A percentile compares a stretch with the other conserved stretches of the same genome.
These are phyloP conservation scores for Penicillium psychrofluorescens DNA, from an alignment of 495 filamentous ascomycete species.

Conservation along the genomic window DNA sequence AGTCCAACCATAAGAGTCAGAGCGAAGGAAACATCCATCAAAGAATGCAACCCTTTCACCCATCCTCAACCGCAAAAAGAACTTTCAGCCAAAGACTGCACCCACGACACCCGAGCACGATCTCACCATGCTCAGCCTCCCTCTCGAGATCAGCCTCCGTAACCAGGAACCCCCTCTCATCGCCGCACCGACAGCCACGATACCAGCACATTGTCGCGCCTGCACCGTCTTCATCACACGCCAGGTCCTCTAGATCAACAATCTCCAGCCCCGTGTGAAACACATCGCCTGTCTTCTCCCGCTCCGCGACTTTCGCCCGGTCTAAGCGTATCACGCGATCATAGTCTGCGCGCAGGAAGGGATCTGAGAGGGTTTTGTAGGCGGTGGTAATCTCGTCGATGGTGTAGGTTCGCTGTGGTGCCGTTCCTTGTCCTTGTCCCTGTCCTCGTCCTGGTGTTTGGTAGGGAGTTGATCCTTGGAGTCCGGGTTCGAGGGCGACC, in stretches of 20 bases:
- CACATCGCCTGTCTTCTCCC: constrained; percentile 20
- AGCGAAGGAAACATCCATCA: not conserved
- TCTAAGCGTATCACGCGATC: constrained; percentile 47
- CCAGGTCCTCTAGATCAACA: constrained; percentile 77
- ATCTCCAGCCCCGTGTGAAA: constrained; percentile 68
- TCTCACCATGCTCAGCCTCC: constrained; percentile 54
- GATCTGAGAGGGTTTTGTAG: constrained; percentile 61
- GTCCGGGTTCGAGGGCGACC: constrained; percentile 3
- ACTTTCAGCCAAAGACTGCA: constrained; percentile 80
- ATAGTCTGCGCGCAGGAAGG: constrained; percentile 53
- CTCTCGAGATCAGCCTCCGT: constrained; percentile 65
- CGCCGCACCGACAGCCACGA: constrained; percentile 72
- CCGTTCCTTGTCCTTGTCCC: too few species aligned
- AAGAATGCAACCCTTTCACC: constrained; percentile 11
- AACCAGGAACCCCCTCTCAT: constrained; percentile 62
- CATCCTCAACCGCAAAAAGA: constrained; percentile 56
- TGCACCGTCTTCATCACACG: constrained; percentile 39
- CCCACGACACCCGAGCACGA: constrained; percentile 69
- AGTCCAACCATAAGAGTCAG: not conserved
- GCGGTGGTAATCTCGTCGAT: constrained; percentile 77
- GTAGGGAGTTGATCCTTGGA: not conserved
- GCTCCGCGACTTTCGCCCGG: constrained; percentile 14
- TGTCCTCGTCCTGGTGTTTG: too few species aligned
- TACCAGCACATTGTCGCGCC: constrained; percentile 45
- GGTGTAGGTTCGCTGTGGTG: constrained; percentile 28